Evolutionary conservation across 805 yeast genomes (phyloP).

Genomic region (Maudiozyma barnettii): DNA sequence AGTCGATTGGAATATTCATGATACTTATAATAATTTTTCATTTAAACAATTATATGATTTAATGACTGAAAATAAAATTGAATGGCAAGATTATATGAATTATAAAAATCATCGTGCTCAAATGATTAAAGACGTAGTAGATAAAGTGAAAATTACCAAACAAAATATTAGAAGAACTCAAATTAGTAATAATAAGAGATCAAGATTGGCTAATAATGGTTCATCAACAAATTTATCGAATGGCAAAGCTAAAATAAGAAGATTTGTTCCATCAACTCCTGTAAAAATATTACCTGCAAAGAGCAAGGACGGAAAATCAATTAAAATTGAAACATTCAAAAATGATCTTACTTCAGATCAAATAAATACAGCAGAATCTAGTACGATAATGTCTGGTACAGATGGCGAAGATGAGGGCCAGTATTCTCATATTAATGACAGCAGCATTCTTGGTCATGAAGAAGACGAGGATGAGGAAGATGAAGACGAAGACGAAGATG

Average conservation of each 20-base stretch:
- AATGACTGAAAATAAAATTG: slow-evolving; percentile 15
- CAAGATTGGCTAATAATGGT: not conserved
- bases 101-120: slow-evolving; percentile 1
- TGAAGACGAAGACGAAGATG: not conserved
- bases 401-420: not conserved
- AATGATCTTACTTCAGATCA: too few species aligned
- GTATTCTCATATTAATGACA: not conserved
- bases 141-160: not conserved
- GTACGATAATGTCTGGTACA: not conserved
- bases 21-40: not conserved
- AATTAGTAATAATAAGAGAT: too few species aligned
- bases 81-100: slow-evolving; percentile 17
- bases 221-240: not conserved
- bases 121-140: not conserved
- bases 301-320: not conserved
- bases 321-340: not conserved
- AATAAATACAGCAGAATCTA: not conserved
- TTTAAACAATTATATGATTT: slow-evolving; percentile 9
- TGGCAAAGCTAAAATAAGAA: not conserved
- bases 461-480: slow-evolving; percentile 3
- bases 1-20: slow-evolving; percentile 11
- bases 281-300: not conserved
- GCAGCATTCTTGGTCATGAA: slow-evolving; percentile 1
- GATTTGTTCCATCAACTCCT: not conserved
- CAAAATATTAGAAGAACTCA: too few species aligned